Percentiles rank a stretch among this genome's conserved stretches.
phyloP scores from a whole-genome alignment of 148 eudicot species.

The Beta vulgaris region DNA sequence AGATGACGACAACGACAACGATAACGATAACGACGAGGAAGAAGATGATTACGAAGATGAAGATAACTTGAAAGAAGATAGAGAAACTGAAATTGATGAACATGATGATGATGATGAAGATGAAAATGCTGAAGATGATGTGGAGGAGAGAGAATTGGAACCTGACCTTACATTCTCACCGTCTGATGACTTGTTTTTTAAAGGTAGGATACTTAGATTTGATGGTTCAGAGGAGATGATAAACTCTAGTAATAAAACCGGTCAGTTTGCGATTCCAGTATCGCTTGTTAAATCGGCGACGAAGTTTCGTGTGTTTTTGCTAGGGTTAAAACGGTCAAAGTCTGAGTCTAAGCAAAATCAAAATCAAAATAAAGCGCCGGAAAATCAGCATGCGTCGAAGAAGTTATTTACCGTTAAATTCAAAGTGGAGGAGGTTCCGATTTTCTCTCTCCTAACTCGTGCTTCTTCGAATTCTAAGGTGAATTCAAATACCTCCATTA shows the following conservation, averaged over 20 bases:
- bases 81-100: conserved; percentile 18
- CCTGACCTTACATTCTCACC: conserved; percentile 39
- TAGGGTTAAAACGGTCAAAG: conserved; percentile 59
- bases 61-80: conserved; percentile 11
- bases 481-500: too few relatives aligned
- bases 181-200: conserved; percentile 59
- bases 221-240: conserved; percentile 27
- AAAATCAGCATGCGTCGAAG: background rate
- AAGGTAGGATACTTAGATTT: conserved; percentile 39
- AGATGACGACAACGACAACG: conserved; percentile 15
- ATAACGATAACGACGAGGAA: background rate
- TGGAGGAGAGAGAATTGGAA: conserved; percentile 21
- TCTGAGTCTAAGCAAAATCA: conserved; percentile 20
- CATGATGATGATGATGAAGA: conserved; percentile 15
- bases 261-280: conserved; percentile 22
- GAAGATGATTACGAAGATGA: conserved; percentile 22
- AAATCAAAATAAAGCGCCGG: background rate
- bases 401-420: conserved; percentile 53
- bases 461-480: conserved; percentile 32
- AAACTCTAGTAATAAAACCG: conserved; percentile 21
- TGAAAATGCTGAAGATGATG: conserved; percentile 31
- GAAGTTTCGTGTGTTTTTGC: conserved; percentile 56
- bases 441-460: conserved; percentile 56
- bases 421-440: conserved; percentile 50
- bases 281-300: conserved; percentile 50